These are phyloP conservation scores for Chaetomium olivaceum DNA, from an alignment of 2,329 filamentous ascomycete genomes.

Conservation along the genomic window DNA sequence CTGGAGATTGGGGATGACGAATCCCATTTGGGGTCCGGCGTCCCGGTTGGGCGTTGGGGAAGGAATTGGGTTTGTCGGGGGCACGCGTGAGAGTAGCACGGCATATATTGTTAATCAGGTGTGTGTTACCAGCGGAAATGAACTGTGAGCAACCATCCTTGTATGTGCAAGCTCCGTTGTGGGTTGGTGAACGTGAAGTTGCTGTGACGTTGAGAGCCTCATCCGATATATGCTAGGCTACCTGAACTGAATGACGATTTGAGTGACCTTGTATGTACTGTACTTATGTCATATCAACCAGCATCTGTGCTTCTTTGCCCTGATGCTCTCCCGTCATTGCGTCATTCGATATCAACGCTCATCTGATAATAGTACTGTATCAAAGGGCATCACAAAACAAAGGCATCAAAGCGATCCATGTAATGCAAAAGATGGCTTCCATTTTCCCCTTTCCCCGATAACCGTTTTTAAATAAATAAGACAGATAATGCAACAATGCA, in stretches of 20 bases:
- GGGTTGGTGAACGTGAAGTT: no score
- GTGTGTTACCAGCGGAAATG: not conserved
- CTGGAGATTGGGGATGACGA: not conserved
- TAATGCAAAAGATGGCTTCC: not conserved
- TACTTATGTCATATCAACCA: not conserved
- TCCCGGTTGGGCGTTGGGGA: not conserved
- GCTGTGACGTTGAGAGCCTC: not conserved
- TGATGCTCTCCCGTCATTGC: no score
- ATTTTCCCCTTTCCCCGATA: not conserved
- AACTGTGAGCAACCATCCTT: not conserved
- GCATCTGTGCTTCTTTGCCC: no score
- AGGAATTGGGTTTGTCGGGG: no score
- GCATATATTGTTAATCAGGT: not conserved
- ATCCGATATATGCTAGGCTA: not conserved
- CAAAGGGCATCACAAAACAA: no score
- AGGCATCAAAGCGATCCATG: not conserved
- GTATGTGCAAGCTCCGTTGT: not conserved
- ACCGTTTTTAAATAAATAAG: not conserved
- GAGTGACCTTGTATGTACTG: no score
- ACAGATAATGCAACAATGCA: constrained; percentile 3
- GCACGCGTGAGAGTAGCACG: not conserved
- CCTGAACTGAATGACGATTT: not conserved
- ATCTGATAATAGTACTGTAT: no score
- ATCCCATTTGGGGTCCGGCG: not conserved
- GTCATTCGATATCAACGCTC: not conserved